These are phyloP conservation scores for Phytophthora nicotianae DNA, from an alignment of 352 stramenopile genomes.

Conservation along the genomic window DNA sequence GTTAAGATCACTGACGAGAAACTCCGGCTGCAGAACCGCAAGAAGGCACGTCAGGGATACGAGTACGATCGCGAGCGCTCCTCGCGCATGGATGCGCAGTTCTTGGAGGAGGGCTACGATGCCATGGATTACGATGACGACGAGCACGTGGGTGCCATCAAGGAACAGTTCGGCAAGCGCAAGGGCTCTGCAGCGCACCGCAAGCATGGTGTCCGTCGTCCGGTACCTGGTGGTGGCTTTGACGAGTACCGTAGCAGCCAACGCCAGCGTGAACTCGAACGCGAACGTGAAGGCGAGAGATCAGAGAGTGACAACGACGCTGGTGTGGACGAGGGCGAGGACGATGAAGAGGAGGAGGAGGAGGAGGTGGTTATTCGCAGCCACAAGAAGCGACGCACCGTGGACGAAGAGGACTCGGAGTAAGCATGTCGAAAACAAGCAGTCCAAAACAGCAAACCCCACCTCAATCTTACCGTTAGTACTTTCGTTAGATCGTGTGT, in stretches of 20 bases:
- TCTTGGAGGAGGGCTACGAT: slow-evolving; percentile 83
- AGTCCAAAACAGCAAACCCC: background rate
- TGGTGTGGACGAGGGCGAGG: slow-evolving; percentile 56
- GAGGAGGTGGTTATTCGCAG: slow-evolving; percentile 75
- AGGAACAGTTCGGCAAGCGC: slow-evolving; percentile 79
- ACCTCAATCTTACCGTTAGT: background rate
- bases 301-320: slow-evolving; percentile 73
- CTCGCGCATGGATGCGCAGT: slow-evolving; percentile 83
- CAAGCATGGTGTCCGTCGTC: slow-evolving; percentile 44
- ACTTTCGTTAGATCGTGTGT: background rate
- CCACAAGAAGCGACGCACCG: slow-evolving; percentile 82
- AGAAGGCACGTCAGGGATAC: slow-evolving; percentile 84
- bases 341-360: slow-evolving; percentile 82
- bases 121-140: slow-evolving; percentile 83
- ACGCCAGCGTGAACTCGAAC: slow-evolving; percentile 40
- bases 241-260: slow-evolving; percentile 79
- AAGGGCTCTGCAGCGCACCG: slow-evolving; percentile 38
- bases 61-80: slow-evolving; percentile 78
- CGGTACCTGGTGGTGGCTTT: slow-evolving; percentile 68
- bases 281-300: slow-evolving; percentile 58
- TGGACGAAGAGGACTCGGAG: slow-evolving; percentile 84
- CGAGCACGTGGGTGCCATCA: slow-evolving; percentile 84
- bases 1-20: slow-evolving; percentile 88
- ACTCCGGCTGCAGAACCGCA: slow-evolving; percentile 83
- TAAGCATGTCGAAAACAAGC: slow-evolving; percentile 29